Base-by-base conservation (phyloP, 2,329 filamentous ascomycete genomes). In the Phialophora tarda region DNA sequence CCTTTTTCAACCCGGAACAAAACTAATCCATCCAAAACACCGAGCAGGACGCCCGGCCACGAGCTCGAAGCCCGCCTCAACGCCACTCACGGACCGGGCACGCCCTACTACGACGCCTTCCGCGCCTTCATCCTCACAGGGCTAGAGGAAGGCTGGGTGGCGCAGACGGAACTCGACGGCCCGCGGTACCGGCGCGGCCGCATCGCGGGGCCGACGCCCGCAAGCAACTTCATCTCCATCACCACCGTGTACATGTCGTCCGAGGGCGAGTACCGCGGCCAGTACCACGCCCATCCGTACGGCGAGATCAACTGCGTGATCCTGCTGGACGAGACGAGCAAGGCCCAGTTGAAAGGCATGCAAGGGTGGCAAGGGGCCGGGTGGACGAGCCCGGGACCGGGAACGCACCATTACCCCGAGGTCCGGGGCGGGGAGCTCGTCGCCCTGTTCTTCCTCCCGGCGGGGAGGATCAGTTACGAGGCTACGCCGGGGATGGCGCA, bases 201-300 rank as follows among this genome's bases (percentile, higher is more conserved):
- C 63, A 80, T 87, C 65, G 74, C 78, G 48, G 69, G 80, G 4
- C 85, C 84, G 1, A 78, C 74, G 1, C 75, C 78, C 8, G 77
- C 79, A 41, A 86, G 81, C 30, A 78, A 80, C 24, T 86, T 78
- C 74, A 83, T 86, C 73, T 83, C 81, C 70, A 85, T 87, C 72
- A 87, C 85, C 2, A 82, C 84, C 1, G 84, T 87, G 21, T 86
- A 85, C 72, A 85, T 87, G 80, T 78, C 85, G n/a, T 82, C 78
- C 32, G 64, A 80, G 34, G 78, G 81, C 5, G 79, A 77, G n/a
- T 85, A 82, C 71, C 75, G 75, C 4, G 84, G 84, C 1, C 84
- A 86, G 73, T 85, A 86, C 71, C 83, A 85, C 68, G 74, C 76
- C 4, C 83, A 85, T 71, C 83, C 83, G 0, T 85, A 85, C 60